Evolutionary conservation across 768 basidiomycete species (phyloP).

Genomic region (Coprinopsis strossmayeri): DNA sequence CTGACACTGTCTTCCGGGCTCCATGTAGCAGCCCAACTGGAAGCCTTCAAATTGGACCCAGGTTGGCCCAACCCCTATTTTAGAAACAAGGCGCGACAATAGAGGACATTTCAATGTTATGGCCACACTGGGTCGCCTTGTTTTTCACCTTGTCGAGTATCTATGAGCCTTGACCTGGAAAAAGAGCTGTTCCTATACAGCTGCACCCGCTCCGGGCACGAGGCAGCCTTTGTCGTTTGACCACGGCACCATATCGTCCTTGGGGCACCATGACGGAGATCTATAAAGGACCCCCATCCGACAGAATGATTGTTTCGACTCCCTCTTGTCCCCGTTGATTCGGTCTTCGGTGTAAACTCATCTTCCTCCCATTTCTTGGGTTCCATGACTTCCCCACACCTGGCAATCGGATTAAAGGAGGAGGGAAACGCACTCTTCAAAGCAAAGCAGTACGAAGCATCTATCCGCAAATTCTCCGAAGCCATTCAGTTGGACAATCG

Average conservation of each 20-base stretch:
- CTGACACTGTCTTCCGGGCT: too few species aligned
- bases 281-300: background rate
- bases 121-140: too few species aligned
- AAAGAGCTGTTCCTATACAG: too few species aligned
- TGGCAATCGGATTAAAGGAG: constrained; percentile 18
- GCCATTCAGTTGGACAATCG: constrained; percentile 25
- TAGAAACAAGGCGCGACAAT: too few species aligned
- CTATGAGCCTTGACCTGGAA: too few species aligned
- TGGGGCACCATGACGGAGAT: background rate
- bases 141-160: too few species aligned
- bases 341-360: background rate
- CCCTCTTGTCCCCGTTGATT: background rate
- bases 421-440: constrained; percentile 29
- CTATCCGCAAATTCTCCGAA: constrained; percentile 24
- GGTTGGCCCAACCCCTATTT: too few species aligned
- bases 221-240: background rate
- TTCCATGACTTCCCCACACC: background rate
- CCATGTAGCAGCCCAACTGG: too few species aligned
- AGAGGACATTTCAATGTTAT: too few species aligned
- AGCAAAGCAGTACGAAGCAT: constrained; percentile 21
- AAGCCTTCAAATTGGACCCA: too few species aligned
- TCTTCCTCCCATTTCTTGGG: background rate
- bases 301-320: background rate
- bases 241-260: background rate
- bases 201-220: too few species aligned